Evolutionary conservation across 805 yeast genomes (phyloP).

Genomic region (Kodamaea nitidulidarum): DNA sequence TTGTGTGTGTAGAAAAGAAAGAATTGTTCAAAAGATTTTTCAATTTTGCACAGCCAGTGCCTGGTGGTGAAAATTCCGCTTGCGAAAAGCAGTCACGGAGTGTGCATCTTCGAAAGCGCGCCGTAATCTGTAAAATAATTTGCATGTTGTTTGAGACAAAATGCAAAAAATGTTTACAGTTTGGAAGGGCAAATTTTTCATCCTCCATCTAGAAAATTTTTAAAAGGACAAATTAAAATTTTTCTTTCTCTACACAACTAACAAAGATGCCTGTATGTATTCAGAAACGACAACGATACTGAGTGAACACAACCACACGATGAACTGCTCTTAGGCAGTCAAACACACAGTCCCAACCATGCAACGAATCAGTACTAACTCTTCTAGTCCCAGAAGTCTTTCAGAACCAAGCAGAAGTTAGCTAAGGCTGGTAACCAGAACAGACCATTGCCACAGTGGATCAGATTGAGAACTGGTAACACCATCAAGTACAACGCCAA

Average conservation of each 20-base stretch:
- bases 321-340: too few species aligned
- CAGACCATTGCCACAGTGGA: slow-evolving; percentile 99
- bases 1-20: slow-evolving; percentile 10
- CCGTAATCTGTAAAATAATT: slow-evolving; percentile 1
- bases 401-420: slow-evolving; percentile 96
- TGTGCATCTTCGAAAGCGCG: background rate
- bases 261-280: slow-evolving; percentile 44
- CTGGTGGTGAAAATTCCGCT: background rate
- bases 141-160: background rate
- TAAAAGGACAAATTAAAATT: background rate
- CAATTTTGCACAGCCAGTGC: background rate
- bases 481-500: slow-evolving; percentile 98
- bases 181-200: slow-evolving; percentile 8
- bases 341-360: too few species aligned
- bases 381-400: slow-evolving; percentile 82
- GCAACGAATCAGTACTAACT: slow-evolving; percentile 25
- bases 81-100: slow-evolving; percentile 9
- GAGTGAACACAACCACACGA: background rate
- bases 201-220: slow-evolving; percentile 5
- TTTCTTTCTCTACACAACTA: slow-evolving; percentile 12
- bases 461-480: slow-evolving; percentile 97
- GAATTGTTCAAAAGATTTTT: slow-evolving; percentile 5
- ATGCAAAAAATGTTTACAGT: slow-evolving; percentile 5
- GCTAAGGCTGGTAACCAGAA: slow-evolving; percentile 98
- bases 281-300: too few species aligned